A percentile compares a stretch with the other conserved stretches of the same genome.
Conservation (phyloP, 768 basidiomycete species). For the Mrakia frigida region DNA sequence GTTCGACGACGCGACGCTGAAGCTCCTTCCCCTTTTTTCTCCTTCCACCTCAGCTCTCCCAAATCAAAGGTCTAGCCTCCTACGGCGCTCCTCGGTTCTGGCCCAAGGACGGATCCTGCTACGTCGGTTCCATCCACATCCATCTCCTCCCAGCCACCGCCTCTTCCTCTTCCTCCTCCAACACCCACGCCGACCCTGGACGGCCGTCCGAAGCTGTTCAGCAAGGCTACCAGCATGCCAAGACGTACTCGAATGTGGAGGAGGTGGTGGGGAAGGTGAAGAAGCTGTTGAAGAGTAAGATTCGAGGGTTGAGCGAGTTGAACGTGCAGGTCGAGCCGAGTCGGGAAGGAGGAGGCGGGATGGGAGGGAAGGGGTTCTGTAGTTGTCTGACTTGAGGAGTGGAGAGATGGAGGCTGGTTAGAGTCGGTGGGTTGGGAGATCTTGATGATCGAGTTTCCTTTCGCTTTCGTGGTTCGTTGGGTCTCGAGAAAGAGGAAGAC, state of each 20-base stretch:
- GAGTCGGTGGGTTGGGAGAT: no score
- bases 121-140: constrained; percentile 89
- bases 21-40: constrained; percentile 19
- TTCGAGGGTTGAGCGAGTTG: constrained; percentile 78
- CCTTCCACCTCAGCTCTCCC: constrained; percentile 53
- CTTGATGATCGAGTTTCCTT: not conserved
- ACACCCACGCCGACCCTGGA: constrained; percentile 49
- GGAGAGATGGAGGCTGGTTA: no score
- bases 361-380: constrained; percentile 41
- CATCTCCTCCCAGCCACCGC: constrained; percentile 64
- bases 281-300: constrained; percentile 63
- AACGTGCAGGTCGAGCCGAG: constrained; percentile 72
- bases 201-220: constrained; percentile 40
- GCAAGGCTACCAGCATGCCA: constrained; percentile 48
- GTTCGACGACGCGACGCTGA: not conserved
- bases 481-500: no score
- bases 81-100: constrained; percentile 83
- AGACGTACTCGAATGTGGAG: constrained; percentile 57
- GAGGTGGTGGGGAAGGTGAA: constrained; percentile 66
- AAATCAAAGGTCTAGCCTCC: constrained; percentile 72
- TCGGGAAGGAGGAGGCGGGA: constrained; percentile 29
- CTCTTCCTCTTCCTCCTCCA: constrained; percentile 40
- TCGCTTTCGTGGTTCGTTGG: no score
- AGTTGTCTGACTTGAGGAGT: constrained; percentile 39
- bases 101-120: constrained; percentile 81